phyloP scores from a whole-genome alignment of 371 early-diverging fungal species.

The Amoeboaphelidium protococcarum region DNA sequence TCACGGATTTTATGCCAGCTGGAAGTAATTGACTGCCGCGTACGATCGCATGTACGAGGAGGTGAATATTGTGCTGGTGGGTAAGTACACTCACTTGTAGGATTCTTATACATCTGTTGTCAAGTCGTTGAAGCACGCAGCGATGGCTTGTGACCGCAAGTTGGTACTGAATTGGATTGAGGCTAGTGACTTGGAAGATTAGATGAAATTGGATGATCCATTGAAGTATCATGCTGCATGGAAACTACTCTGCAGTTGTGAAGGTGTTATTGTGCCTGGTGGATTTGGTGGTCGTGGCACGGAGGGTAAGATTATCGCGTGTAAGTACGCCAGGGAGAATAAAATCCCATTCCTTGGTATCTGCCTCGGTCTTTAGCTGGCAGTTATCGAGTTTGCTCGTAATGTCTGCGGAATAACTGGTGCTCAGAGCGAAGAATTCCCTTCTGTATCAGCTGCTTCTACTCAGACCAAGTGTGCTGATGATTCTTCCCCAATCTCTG shows the following conservation, averaged over 20 bases:
- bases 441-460: slow-evolving; percentile 14
- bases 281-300: slow-evolving; percentile 95
- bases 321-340: slow-evolving; percentile 92
- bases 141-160: slow-evolving; percentile 51
- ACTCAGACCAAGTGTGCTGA: slow-evolving; percentile 5
- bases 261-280: slow-evolving; percentile 97
- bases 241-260: slow-evolving; percentile 51
- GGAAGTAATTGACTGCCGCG: slow-evolving; percentile 9
- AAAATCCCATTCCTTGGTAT: slow-evolving; percentile 89
- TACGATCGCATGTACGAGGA: slow-evolving; percentile 50
- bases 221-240: slow-evolving; percentile 81
- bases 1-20: slow-evolving; percentile 1
- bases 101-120: slow-evolving; percentile 93
- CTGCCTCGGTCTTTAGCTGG: slow-evolving; percentile 95
- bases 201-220: slow-evolving; percentile 37
- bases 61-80: slow-evolving; percentile 83
- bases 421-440: too few relatives aligned
- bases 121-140: slow-evolving; percentile 84
- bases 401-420: slow-evolving; percentile 56
- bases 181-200: slow-evolving; percentile 60
- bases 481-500: slow-evolving; percentile 2
- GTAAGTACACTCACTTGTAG: slow-evolving; percentile 80
- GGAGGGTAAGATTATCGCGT: slow-evolving; percentile 91
- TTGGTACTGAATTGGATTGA: slow-evolving; percentile 77
- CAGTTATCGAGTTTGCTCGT: slow-evolving; percentile 94